phyloP scores from a whole-genome alignment of 306 rosid genomes.

The Vachellia pachyceras region DNA sequence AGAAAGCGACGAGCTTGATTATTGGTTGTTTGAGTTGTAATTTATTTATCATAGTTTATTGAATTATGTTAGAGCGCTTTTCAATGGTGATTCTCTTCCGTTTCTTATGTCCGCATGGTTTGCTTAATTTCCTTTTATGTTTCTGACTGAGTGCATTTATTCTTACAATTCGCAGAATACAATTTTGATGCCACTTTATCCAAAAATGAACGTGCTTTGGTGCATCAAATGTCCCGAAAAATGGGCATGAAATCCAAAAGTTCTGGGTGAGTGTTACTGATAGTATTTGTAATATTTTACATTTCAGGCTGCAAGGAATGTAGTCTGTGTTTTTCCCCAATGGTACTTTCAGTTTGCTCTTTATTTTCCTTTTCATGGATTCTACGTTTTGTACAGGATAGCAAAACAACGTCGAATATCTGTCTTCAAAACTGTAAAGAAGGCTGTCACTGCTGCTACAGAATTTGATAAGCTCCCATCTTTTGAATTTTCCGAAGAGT shows the following conservation, averaged over 20 bases:
- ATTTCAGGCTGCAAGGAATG: conserved; percentile 27
- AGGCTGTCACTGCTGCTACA: conserved; percentile 5
- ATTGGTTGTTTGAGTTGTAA: neutral
- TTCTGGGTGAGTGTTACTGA: conserved; percentile 71
- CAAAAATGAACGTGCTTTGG: conserved; percentile 61
- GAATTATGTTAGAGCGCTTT: neutral
- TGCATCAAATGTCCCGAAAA: conserved; percentile 57
- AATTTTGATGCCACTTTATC: conserved; percentile 60
- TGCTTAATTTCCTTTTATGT: neutral
- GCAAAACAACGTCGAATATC: conserved; percentile 49
- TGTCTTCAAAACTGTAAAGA: conserved; percentile 48
- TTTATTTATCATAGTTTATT: neutral
- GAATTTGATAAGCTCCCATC: conserved; percentile 33
- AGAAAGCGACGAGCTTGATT: neutral
- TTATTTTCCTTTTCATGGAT: conserved; percentile 25
- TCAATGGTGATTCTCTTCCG: neutral
- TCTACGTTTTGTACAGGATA: conserved; percentile 47
- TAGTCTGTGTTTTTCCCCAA: conserved; percentile 15
- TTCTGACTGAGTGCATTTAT: conserved; percentile 1
- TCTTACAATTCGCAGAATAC: conserved; percentile 58
- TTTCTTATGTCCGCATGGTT: neutral
- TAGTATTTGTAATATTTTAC: neutral
- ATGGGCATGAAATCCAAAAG: conserved; percentile 80
- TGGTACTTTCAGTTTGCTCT: conserved; percentile 22
- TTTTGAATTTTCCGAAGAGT: conserved; percentile 61